A percentile compares a stretch with the other conserved stretches of the same genome.
phyloP scores from a whole-genome alignment of 306 rosid genomes.

The Heteromeles arbutifolia region DNA sequence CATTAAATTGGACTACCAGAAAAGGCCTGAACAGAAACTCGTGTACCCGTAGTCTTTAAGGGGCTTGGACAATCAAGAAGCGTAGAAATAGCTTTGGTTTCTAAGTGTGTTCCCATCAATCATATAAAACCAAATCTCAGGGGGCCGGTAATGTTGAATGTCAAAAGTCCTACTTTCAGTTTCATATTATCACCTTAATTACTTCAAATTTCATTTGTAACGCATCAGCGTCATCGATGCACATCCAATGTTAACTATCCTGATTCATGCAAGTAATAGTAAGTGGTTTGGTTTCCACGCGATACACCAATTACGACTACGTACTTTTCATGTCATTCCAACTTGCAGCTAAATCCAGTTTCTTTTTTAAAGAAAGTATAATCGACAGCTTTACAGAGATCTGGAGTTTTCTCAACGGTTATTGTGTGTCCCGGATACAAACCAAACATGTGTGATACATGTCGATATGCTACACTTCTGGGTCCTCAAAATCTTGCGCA shows the following conservation, averaged over 20 bases:
- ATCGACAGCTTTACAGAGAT: conserved; percentile 67
- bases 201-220: neutral
- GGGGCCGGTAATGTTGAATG: neutral
- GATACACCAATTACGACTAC: neutral
- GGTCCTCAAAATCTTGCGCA: conserved; percentile 74
- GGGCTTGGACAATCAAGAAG: neutral
- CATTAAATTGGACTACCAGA: neutral
- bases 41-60: neutral
- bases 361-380: conserved; percentile 67
- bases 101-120: neutral
- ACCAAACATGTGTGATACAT: conserved; percentile 80
- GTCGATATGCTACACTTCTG: conserved; percentile 80
- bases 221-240: neutral
- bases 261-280: neutral
- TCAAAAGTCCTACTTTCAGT: neutral
- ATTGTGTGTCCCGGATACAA: conserved; percentile 89
- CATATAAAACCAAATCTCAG: neutral
- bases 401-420: conserved; percentile 60
- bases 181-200: neutral
- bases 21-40: neutral
- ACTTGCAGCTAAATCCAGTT: neutral
- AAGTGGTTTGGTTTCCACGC: neutral
- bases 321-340: neutral
- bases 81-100: neutral
- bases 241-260: neutral